Evolutionary conservation across 148 eudicot species (phyloP), one percentile per base, ranked within the genome.

Genomic region (Vaccinium myrtillus): DNA sequence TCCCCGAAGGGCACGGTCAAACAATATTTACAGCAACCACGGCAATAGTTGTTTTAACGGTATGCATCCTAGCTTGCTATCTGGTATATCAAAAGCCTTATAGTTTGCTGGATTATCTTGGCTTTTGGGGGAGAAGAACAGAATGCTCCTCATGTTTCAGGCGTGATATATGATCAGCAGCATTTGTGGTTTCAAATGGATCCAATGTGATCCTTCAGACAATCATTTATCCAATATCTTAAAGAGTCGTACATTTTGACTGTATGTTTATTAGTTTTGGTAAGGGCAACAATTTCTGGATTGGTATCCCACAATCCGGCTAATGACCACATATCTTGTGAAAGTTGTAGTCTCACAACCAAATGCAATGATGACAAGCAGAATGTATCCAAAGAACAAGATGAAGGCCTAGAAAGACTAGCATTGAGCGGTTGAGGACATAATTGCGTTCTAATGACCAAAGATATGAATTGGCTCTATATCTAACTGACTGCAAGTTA

Each of bases 1-100:
- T 97, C 81, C 99, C 98, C 71, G 98, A 95, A 83, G 99, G 99
- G 82, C 98, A 97, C 86, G 99, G 99, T 78, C 98, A 97, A 89
- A 97, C 98, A 23, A 97, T 97, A 79, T 97, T 97, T 88, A 93
- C 98, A 23, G 99, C 99, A 75, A 97, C 99, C 77, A 97, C 99
- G 25, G 94, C 99, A 63, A 97, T 97, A 84, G 98, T 97, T 87
- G 99, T 97, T 83, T 87, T 97, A 79, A 97, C 99, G 88, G 99
- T 97, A 89, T 84, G 92, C 63, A 78, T 48, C 69, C 80, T 87
- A n/a, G 78, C 83, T 84, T 46, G 18, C 77, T 85, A 30, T 12
- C 23, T 82, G 11, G 46, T 30, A 10, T 25, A 53, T 49, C 63
- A 76, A 75, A 70, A 25, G 39, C 21, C 27, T 48, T 58, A 32